Evolutionary conservation across 495 filamentous ascomycete species (phyloP), one percentile per base, ranked within the genome.

Genomic region (Podospora didyma): DNA sequence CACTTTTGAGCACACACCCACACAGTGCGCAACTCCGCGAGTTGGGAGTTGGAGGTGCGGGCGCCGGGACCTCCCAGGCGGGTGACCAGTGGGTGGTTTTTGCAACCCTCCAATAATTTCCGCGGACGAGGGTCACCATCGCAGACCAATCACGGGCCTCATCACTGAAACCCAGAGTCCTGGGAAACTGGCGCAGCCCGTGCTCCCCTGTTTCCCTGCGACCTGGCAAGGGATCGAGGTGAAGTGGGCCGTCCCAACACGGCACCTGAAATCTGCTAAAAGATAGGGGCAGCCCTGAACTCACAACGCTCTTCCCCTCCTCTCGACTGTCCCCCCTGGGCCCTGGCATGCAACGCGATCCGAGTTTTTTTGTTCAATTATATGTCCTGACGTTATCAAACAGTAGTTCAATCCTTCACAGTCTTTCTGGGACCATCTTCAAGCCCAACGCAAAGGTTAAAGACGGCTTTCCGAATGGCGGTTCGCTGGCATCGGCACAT

Each of bases 81-180:
- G 23, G 17, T 26, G 12, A 21, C 51, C 35, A 42, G 26, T 31
- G 46, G 46, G 17, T 49, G 17, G 28, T 19, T 37, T n/a, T 16
- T n/a, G 37, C 16, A 21, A 34, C 47, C 31, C 54, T 46, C 54
- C 52, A 42, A 56, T 45, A 57, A 58, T 53, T 49, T 56, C 46
- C 46, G 35, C 31, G 41, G 21, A 34, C 46, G 46, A 51, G 58
- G 41, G 48, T 17, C 12, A 5, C 12, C 11, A 3, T 22, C 34
- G 17, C 31, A 22, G 42, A 35, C 66, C 64, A 69, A 69, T 69
- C 54, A 60, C 23, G 12, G 39, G 20, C 17, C 28, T 54, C 39
- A 46, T 69, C 64, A 67, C 62, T 57, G 7, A 22, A 26, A 42
- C 23, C 66, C 62, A 63, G 54, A 46, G 56, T 45, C 23, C 37